Evolutionary conservation across 225 moss, liverwort and hornwort genomes (phyloP).

Genomic region (Neckera pumila): DNA sequence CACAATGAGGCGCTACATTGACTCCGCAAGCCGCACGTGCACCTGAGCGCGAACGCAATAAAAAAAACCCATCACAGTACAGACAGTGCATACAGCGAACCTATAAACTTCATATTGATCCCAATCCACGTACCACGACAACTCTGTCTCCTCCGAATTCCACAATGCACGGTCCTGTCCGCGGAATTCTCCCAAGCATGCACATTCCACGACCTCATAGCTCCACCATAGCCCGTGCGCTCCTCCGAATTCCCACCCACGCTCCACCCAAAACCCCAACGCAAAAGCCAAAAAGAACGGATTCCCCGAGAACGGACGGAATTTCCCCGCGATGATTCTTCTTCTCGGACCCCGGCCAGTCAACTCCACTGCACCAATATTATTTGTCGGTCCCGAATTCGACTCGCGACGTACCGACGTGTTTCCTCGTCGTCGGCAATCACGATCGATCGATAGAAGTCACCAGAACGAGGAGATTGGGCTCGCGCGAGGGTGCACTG

Average conservation of each 20-base stretch:
- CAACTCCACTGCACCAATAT: neutral
- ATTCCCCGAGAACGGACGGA: neutral
- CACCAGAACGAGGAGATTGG: neutral
- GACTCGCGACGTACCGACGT: neutral
- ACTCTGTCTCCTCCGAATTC: neutral
- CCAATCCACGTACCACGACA: neutral
- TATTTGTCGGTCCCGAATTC: neutral
- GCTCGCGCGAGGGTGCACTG: neutral
- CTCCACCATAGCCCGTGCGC: conserved; percentile 1
- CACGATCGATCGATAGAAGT: neutral
- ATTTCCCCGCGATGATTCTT: neutral
- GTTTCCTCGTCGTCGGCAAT: neutral
- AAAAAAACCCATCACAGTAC: neutral
- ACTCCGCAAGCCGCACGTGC: neutral
- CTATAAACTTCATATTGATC: neutral
- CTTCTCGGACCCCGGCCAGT: neutral
- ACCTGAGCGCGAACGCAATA: neutral
- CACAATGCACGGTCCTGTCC: neutral
- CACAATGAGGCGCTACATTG: neutral
- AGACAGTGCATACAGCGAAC: neutral
- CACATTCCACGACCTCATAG: conserved; percentile 18
- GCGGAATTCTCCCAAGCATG: neutral
- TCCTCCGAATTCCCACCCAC: neutral
- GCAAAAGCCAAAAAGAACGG: neutral
- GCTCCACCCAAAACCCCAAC: conserved; percentile 16